phyloP scores from a whole-genome alignment of 345 rosid species.

The Eucalyptus decipiens region DNA sequence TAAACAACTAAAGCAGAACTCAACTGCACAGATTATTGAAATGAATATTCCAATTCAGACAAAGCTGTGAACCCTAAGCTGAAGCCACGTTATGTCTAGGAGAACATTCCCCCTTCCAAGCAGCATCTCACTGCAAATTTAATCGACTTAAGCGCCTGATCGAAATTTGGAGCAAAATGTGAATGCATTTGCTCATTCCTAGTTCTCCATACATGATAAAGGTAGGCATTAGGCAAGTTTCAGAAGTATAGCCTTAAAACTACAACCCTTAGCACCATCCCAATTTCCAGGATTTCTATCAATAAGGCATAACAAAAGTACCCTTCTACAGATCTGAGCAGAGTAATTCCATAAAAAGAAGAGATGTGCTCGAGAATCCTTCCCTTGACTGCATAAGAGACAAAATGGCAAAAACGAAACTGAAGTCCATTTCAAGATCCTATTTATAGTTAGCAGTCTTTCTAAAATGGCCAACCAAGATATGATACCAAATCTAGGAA shows the following conservation, averaged over 20 bases:
- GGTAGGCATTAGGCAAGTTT: background rate
- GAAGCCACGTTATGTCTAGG: background rate
- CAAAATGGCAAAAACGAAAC: background rate
- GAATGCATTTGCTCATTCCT: background rate
- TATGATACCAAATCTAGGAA: background rate
- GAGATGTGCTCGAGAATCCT: background rate
- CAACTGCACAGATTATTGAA: background rate
- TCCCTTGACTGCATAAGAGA: background rate
- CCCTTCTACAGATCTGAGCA: background rate
- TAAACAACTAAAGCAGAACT: background rate
- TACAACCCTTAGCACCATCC: background rate
- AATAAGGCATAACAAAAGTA: background rate
- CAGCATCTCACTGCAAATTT: background rate
- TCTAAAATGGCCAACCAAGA: background rate
- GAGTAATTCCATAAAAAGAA: background rate
- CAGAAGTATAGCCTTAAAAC: background rate
- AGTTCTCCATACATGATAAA: background rate
- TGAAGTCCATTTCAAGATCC: background rate
- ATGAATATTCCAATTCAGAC: background rate
- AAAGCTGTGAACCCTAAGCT: background rate
- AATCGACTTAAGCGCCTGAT: background rate
- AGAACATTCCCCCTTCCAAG: background rate
- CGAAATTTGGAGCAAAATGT: background rate
- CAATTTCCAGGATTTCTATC: background rate
- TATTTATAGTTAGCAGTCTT: background rate